phyloP scores from a whole-genome alignment of 768 basidiomycete genomes.

The Antrodiella citrinella region DNA sequence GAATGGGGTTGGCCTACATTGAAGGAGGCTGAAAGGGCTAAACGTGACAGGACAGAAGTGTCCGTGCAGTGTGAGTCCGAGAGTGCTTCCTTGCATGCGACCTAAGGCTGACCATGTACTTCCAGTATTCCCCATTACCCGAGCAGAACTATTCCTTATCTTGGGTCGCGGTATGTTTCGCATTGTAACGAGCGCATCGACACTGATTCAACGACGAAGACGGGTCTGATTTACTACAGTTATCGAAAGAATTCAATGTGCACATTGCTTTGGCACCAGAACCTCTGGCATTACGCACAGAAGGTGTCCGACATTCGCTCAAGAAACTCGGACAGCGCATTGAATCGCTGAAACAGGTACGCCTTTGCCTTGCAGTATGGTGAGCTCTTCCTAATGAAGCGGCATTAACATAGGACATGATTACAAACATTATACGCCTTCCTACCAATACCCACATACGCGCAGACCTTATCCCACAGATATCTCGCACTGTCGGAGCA shows the following conservation, averaged over 20 bases:
- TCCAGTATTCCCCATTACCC: slow-evolving; percentile 48
- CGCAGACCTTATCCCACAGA: slow-evolving; percentile 43
- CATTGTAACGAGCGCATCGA: slow-evolving; percentile 1
- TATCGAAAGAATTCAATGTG: slow-evolving; percentile 54
- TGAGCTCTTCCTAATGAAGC: slow-evolving; percentile 1
- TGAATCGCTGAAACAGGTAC: slow-evolving; percentile 39
- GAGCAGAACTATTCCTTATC: slow-evolving; percentile 58
- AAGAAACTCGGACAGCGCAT: slow-evolving; percentile 41
- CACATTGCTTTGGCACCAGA: slow-evolving; percentile 49
- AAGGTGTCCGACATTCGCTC: slow-evolving; percentile 48
- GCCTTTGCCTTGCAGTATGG: slow-evolving; percentile 10
- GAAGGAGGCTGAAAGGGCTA: slow-evolving; percentile 39
- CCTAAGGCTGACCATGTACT: not conserved
- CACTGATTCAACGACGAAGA: slow-evolving; percentile 31
- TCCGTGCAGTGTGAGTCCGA: slow-evolving; percentile 35
- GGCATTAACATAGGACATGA: slow-evolving; percentile 16
- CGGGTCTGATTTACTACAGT: slow-evolving; percentile 49
- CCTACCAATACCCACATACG: slow-evolving; percentile 37
- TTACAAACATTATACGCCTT: slow-evolving; percentile 30
- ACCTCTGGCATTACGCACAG: slow-evolving; percentile 51
- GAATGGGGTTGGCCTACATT: slow-evolving; percentile 67
- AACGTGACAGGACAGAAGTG: slow-evolving; percentile 42
- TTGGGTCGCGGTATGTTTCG: slow-evolving; percentile 55
- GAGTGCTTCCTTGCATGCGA: slow-evolving; percentile 1
- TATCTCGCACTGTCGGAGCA: slow-evolving; percentile 64